phyloP scores from a whole-genome alignment of 192 early-diverging fungal genomes.

The Backusella psychrophila region DNA sequence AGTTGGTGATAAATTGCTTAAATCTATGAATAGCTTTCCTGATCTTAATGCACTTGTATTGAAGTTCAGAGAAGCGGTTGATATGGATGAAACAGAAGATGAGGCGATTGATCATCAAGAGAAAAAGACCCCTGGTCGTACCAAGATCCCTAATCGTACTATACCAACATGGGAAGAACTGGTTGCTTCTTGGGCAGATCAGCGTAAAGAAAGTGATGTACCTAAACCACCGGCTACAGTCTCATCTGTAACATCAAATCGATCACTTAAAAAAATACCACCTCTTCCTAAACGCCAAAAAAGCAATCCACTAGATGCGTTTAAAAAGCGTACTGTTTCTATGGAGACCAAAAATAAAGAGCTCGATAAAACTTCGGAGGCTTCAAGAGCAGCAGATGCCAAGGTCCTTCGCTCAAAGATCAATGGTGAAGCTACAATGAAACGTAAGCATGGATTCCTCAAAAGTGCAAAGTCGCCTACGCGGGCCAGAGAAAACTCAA shows the following conservation, averaged over 20 bases:
- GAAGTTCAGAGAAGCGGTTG: neutral
- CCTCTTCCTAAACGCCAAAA: neutral
- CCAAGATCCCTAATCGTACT: neutral
- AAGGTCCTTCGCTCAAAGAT: conserved; percentile 10
- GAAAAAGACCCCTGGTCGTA: neutral
- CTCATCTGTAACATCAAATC: neutral
- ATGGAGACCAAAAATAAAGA: neutral
- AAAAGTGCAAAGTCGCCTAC: conserved; percentile 8
- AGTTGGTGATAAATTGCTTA: too few relatives aligned
- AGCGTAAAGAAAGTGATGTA: neutral
- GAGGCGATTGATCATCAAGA: neutral
- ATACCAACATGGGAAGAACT: neutral
- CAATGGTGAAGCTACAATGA: conserved; percentile 17
- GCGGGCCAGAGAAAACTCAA: neutral
- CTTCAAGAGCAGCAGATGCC: neutral
- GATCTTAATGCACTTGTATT: neutral
- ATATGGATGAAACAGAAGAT: conserved; percentile 6
- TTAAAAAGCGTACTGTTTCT: neutral
- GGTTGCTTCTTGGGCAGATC: neutral
- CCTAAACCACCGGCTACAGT: neutral
- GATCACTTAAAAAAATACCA: neutral
- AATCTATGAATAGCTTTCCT: neutral
- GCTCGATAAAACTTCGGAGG: neutral
- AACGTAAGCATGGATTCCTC: neutral
- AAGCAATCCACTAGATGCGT: neutral